Percentiles rank a stretch among this genome's conserved stretches.
phyloP scores from a whole-genome alignment of 768 basidiomycete genomes.

The Boletus subcaerulescens region DNA sequence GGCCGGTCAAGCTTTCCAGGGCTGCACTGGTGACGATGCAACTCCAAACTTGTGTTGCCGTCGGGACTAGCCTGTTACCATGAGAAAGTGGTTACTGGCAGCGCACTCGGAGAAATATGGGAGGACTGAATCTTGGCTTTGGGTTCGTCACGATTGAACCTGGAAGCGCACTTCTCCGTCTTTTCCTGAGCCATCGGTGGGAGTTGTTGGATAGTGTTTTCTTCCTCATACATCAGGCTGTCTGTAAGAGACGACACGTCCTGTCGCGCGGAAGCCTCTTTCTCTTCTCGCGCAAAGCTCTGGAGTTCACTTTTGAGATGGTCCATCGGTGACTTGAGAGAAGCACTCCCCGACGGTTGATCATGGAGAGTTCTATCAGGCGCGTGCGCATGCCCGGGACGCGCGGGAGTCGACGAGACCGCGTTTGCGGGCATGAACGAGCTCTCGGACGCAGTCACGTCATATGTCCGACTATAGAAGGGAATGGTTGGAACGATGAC shows the following conservation, averaged over 20 bases:
- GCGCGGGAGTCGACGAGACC: constrained; percentile 76
- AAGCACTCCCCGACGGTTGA: constrained; percentile 67
- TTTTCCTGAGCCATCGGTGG: constrained; percentile 42
- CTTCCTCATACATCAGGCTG: constrained; percentile 32
- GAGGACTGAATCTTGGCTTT: constrained; percentile 47
- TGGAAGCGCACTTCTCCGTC: constrained; percentile 39
- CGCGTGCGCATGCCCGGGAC: constrained; percentile 16
- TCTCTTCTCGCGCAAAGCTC: constrained; percentile 42
- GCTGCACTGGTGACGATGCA: too few species aligned
- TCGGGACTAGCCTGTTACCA: too few species aligned
- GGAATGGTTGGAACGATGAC: neutral
- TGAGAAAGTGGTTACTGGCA: constrained; percentile 16
- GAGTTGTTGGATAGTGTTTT: constrained; percentile 26
- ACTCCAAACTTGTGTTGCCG: too few species aligned
- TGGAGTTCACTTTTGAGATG: constrained; percentile 62
- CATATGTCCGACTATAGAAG: constrained; percentile 20
- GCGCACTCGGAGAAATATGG: constrained; percentile 19
- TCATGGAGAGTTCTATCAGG: constrained; percentile 43
- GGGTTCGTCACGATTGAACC: constrained; percentile 49
- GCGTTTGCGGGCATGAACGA: constrained; percentile 77
- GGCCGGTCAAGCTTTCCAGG: too few species aligned
- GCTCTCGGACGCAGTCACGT: constrained; percentile 53
- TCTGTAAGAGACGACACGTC: constrained; percentile 21
- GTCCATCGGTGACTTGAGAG: constrained; percentile 71
- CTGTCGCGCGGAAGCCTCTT: constrained; percentile 31